These are phyloP conservation scores for Begonia fuchsioides DNA, from an alignment of 306 rosid genomes.

Conservation along the genomic window DNA sequence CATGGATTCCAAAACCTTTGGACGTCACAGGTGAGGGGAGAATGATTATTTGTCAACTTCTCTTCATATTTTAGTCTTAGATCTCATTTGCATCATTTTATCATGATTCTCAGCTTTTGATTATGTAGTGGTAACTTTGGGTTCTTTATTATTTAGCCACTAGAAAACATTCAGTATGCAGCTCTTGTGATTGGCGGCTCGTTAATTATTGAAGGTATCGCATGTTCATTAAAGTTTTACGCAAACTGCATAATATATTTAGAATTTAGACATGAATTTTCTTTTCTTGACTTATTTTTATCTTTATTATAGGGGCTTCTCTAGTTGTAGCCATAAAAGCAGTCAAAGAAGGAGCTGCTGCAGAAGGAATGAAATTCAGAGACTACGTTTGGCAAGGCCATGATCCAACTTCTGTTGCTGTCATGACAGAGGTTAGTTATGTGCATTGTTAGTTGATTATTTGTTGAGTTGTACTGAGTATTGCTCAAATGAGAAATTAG, in stretches of 20 bases:
- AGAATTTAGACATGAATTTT: constrained; percentile 5
- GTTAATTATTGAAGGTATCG: constrained; percentile 75
- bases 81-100: background rate
- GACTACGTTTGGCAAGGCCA: constrained; percentile 98
- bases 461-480: background rate
- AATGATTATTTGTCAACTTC: background rate
- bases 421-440: constrained; percentile 83
- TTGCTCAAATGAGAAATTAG: too few relatives aligned
- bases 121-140: constrained; percentile 1
- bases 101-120: background rate
- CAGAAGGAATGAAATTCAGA: constrained; percentile 84
- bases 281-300: constrained; percentile 1
- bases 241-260: background rate
- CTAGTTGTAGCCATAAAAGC: constrained; percentile 97
- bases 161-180: constrained; percentile 65
- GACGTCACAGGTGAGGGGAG: too few relatives aligned
- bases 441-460: background rate
- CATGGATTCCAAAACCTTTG: too few relatives aligned
- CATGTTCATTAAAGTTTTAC: constrained; percentile 6
- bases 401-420: constrained; percentile 98
- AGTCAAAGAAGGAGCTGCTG: constrained; percentile 92
- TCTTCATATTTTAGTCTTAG: background rate
- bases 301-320: constrained; percentile 55
- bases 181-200: constrained; percentile 90
- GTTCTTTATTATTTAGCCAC: constrained; percentile 50